phyloP scores from a whole-genome alignment of 1,139 yeast species.

The Suzukiozyma palmioleophila region DNA sequence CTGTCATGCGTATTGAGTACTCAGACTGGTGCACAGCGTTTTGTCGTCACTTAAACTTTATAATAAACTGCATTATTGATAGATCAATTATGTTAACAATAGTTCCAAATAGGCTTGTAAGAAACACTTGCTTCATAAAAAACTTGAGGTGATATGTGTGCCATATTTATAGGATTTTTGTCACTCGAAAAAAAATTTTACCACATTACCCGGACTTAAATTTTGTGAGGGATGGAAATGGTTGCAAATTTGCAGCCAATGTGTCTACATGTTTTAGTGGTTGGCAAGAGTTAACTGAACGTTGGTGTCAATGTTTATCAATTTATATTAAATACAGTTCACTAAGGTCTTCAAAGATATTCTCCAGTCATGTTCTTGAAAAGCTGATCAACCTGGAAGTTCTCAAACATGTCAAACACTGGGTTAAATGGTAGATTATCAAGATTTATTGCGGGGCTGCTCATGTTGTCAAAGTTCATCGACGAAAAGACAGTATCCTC shows the following conservation, averaged over 20 bases:
- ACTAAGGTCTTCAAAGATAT: not conserved
- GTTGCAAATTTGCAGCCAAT: not conserved
- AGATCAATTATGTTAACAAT: conserved; percentile 4
- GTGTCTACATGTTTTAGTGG: not conserved
- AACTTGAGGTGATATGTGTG: not conserved
- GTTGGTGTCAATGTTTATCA: not conserved
- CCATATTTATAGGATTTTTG: too few relatives aligned
- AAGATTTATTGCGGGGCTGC: not conserved
- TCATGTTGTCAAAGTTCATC: not conserved
- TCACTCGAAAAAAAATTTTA: too few relatives aligned
- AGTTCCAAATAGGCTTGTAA: not conserved
- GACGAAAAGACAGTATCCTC: not conserved
- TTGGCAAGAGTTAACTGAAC: not conserved
- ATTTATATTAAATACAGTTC: too few relatives aligned
- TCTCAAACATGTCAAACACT: conserved; percentile 3
- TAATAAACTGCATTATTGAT: conserved; percentile 2
- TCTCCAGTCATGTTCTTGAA: not conserved
- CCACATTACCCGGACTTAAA: too few relatives aligned
- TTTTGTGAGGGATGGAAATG: not conserved
- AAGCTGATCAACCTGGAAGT: not conserved
- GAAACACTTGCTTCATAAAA: not conserved
- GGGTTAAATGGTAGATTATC: conserved; percentile 2
- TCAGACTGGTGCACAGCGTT: conserved; percentile 55
- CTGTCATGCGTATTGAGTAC: conserved; percentile 42
- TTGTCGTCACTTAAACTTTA: conserved; percentile 32